These are phyloP conservation scores for Penicillium sp. DNA, from an alignment of 2,329 filamentous ascomycete species.

Conservation along the genomic window DNA sequence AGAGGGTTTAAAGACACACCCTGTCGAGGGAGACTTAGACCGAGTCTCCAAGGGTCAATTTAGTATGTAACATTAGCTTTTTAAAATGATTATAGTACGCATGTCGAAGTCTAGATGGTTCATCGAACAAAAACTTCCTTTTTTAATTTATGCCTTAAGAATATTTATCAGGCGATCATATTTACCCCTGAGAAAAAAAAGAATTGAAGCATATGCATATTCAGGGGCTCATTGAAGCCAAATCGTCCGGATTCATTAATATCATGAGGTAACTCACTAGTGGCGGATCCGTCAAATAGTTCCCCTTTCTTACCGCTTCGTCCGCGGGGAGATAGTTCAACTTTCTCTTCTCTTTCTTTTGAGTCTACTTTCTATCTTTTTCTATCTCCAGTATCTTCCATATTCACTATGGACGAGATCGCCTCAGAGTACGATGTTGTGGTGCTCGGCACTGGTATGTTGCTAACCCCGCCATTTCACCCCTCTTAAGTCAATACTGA, in stretches of 20 bases:
- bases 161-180: neutral
- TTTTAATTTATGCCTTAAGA: neutral
- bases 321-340: conserved; percentile 25
- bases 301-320: conserved; percentile 27
- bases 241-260: neutral
- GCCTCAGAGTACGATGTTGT: conserved; percentile 98
- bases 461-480: conserved; percentile 37
- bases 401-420: conserved; percentile 85
- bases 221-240: conserved; percentile 5
- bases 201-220: conserved; percentile 1
- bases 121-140: neutral
- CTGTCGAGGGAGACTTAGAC: neutral
- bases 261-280: conserved; percentile 22
- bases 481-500: conserved; percentile 26
- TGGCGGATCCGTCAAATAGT: conserved; percentile 28
- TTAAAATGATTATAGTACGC: neutral
- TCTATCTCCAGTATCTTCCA: conserved; percentile 11
- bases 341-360: conserved; percentile 17
- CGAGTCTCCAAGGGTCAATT: neutral
- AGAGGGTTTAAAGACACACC: neutral
- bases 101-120: conserved; percentile 2
- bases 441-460: conserved; percentile 92
- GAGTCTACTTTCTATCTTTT: conserved; percentile 15
- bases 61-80: conserved; percentile 13
- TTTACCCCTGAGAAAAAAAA: conserved; percentile 6